Percentiles rank a stretch among this genome's conserved stretches.
Conservation (phyloP, 2,329 filamentous ascomycete species). For the Nigrograna mackinnonii region DNA sequence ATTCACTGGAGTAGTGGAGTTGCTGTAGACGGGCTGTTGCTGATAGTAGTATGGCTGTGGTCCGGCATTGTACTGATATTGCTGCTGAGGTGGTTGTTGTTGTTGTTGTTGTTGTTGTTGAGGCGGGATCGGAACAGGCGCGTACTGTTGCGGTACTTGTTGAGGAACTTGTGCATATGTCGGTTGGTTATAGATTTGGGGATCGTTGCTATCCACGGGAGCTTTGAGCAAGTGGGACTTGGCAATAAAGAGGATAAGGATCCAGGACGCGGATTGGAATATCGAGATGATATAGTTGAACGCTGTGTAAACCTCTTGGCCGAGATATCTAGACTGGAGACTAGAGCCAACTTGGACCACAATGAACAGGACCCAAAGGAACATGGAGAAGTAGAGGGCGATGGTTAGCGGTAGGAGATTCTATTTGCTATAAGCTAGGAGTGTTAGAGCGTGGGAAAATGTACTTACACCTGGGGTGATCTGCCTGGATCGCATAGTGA, state of each 20-base stretch:
- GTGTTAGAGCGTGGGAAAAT: background rate
- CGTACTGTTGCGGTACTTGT: background rate
- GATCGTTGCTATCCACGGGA: background rate
- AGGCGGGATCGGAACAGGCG: background rate
- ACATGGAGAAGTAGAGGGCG: constrained; percentile 18
- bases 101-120: constrained; percentile 1
- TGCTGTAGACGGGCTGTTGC: constrained; percentile 9
- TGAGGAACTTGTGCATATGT: background rate
- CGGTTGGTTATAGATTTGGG: background rate
- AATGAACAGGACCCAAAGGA: constrained; percentile 19
- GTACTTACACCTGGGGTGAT: constrained; percentile 20
- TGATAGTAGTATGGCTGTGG: constrained; percentile 18
- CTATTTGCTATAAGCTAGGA: constrained; percentile 9
- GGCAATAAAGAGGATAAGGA: constrained; percentile 22
- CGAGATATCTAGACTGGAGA: constrained; percentile 1
- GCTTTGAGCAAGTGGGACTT: constrained; percentile 11
- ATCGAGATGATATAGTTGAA: constrained; percentile 16
- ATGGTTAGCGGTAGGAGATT: constrained; percentile 17
- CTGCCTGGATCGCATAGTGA: constrained; percentile 16
- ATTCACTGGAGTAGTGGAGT: background rate
- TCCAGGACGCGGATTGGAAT: constrained; percentile 19
- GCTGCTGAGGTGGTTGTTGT: constrained; percentile 7
- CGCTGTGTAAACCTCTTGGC: constrained; percentile 5
- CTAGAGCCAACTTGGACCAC: constrained; percentile 8
- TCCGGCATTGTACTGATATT: constrained; percentile 13